phyloP scores from a whole-genome alignment of 352 stramenopile species.

The Pythium rishiriense region DNA sequence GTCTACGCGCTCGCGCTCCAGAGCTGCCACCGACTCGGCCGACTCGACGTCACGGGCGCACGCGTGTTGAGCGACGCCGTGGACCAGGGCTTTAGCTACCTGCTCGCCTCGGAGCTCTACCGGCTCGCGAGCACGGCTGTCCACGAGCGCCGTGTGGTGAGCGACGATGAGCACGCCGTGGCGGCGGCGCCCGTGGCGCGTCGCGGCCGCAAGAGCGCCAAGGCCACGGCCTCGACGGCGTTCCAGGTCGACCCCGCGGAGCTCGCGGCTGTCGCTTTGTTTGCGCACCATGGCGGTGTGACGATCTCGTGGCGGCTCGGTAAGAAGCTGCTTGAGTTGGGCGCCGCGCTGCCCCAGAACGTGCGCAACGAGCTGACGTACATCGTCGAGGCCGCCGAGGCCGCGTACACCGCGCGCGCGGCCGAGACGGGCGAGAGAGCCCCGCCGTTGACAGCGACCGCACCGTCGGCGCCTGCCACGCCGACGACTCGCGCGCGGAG shows the following conservation, averaged over 20 bases:
- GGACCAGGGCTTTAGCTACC: constrained; percentile 48
- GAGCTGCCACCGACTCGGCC: constrained; percentile 52
- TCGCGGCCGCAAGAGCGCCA: constrained; percentile 22
- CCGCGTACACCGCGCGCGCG: not conserved
- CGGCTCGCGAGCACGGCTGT: constrained; percentile 21
- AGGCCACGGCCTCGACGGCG: not conserved
- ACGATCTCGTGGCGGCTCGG: constrained; percentile 39
- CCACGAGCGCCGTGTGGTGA: constrained; percentile 9
- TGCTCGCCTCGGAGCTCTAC: constrained; percentile 30
- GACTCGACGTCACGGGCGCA: constrained; percentile 48
- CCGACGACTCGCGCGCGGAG: constrained; percentile 10
- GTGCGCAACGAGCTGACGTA: constrained; percentile 44
- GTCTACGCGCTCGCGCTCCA: constrained; percentile 74
- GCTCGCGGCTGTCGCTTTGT: constrained; percentile 50
- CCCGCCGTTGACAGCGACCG: not conserved
- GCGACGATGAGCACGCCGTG: constrained; percentile 6
- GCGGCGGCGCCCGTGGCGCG: constrained; percentile 22
- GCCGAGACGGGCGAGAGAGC: not conserved
- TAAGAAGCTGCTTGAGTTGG: constrained; percentile 44
- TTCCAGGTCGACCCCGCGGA: constrained; percentile 41
- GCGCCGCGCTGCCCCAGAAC: constrained; percentile 37
- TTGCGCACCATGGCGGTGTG: constrained; percentile 57
- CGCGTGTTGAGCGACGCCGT: constrained; percentile 53
- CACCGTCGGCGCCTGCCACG: not conserved
- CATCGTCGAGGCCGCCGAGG: constrained; percentile 14